Percentiles rank a stretch among this genome's conserved stretches.
These are phyloP conservation scores for Thelonectria olida DNA, from an alignment of 2,329 filamentous ascomycete species.

Conservation along the genomic window DNA sequence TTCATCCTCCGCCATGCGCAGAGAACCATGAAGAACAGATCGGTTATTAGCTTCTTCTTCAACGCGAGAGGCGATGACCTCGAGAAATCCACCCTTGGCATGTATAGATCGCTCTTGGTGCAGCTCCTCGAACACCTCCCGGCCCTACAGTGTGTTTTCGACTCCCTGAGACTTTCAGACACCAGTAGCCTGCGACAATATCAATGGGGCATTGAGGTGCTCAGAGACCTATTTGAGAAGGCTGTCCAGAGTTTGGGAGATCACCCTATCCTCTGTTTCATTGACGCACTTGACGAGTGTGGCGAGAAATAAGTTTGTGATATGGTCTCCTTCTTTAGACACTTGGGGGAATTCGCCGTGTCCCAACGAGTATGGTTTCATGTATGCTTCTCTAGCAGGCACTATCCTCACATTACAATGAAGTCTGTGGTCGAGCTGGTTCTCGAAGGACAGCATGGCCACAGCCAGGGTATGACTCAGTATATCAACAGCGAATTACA, in stretches of 20 bases:
- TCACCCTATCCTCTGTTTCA: constrained; percentile 23
- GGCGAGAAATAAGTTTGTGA: constrained; percentile 50
- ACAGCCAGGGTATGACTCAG: constrained; percentile 30
- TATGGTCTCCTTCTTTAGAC: constrained; percentile 54
- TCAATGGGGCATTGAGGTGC: background rate
- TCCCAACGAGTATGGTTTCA: constrained; percentile 29
- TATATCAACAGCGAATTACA: background rate
- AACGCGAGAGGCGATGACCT: background rate
- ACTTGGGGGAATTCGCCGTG: constrained; percentile 41
- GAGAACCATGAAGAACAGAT: background rate
- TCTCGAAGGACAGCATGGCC: constrained; percentile 38
- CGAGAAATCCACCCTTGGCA: background rate
- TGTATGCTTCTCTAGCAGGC: constrained; percentile 57
- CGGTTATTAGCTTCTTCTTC: background rate
- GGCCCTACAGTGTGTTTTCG: background rate
- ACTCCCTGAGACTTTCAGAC: background rate
- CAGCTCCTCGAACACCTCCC: background rate
- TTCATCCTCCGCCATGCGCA: background rate
- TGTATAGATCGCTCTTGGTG: constrained; percentile 1
- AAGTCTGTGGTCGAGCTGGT: constrained; percentile 35
- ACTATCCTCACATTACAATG: constrained; percentile 55
- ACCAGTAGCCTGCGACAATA: background rate
- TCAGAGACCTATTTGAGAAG: constrained; percentile 1
- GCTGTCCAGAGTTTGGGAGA: fast-evolving
- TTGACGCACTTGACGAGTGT: constrained; percentile 61